Evolutionary conservation across 257 asterid genomes (phyloP).

Genomic region (Fraxinus excelsior): DNA sequence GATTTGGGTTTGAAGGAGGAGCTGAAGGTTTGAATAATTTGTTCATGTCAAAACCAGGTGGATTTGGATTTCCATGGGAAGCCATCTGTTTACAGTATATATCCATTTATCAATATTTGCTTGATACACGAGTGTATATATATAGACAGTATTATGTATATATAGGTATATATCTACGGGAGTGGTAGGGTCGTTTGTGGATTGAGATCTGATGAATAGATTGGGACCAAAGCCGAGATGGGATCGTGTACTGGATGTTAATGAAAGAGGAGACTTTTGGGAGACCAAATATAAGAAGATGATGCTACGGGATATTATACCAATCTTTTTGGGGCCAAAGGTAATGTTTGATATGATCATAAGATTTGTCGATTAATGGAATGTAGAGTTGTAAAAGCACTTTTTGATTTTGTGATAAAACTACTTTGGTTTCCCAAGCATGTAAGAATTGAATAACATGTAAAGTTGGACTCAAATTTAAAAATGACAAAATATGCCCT

Average conservation of each 20-base stretch:
- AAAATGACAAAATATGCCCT: too few species aligned
- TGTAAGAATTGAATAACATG: too few species aligned
- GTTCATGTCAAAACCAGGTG: constrained; percentile 71
- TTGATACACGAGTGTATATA: constrained; percentile 1
- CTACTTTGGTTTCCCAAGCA: too few species aligned
- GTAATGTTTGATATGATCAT: too few species aligned
- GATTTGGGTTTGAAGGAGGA: constrained; percentile 48
- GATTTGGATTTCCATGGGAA: constrained; percentile 54
- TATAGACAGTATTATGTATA: too few species aligned
- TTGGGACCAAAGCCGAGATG: constrained; percentile 28
- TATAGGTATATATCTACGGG: not conserved
- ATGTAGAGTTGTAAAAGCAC: too few species aligned
- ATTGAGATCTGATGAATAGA: constrained; percentile 30
- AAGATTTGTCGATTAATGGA: too few species aligned
- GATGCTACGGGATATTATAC: not conserved
- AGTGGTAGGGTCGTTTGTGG: not conserved
- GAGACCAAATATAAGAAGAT: constrained; percentile 29
- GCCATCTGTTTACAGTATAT: not conserved
- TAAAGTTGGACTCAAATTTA: too few species aligned
- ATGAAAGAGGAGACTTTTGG: constrained; percentile 29
- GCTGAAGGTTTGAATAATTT: constrained; percentile 64
- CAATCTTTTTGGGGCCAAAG: too few species aligned
- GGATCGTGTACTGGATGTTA: constrained; percentile 16
- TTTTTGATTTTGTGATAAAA: too few species aligned
- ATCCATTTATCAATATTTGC: not conserved